Base-by-base conservation (phyloP, 129 eudicot species). In the Ambrosia artemisiifolia region DNA sequence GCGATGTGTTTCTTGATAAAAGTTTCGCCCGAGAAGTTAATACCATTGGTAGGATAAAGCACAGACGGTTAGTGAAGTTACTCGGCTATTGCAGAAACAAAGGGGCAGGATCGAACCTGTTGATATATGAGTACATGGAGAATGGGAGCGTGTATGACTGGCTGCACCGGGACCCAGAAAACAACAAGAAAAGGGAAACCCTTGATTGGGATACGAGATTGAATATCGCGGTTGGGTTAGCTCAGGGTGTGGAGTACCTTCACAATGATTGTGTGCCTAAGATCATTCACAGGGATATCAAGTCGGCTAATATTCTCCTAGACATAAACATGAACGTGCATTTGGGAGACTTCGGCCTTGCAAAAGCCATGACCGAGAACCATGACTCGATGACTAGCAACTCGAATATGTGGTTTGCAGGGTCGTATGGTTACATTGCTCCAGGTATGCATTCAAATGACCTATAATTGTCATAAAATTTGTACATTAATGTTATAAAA, bases 301-400 rank as follows among this genome's bases (percentile, higher is more conserved):
- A 94, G 48, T 94, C 98, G 5, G 90, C 96, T 61, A 94, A 94
- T 34, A 38, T 94, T 75, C 75, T 94, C 55, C 67, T 94, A 19
- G 98, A 94, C 54, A 67, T 82, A 24, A 75, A 84, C 75, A 82
- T 94, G 97, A 93, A 87, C 61, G 93, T 97, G 5, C 98, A 88
- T 80, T 72, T 94, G 84, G 98, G 98, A 20, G 98, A 94, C 79
- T 94, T 94, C 19, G 98, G 98, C n/a, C 87, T 94, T 64, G 98
- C 98, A 18, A 94, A 94, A 67, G 86, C 90, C 11, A 57, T 89
- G 20, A 75, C 83, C 0, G 87, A 78, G 57, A 76, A 79, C 36
- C 79, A 70, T 3, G 93, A 90, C 46, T 87, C 97, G 3, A 5
- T 80, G 33, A 70, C 95, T 19, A 90, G 88, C 11, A 94, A 86